These are phyloP conservation scores for Auricularia cornea DNA, from an alignment of 768 basidiomycete genomes.

Conservation along the genomic window DNA sequence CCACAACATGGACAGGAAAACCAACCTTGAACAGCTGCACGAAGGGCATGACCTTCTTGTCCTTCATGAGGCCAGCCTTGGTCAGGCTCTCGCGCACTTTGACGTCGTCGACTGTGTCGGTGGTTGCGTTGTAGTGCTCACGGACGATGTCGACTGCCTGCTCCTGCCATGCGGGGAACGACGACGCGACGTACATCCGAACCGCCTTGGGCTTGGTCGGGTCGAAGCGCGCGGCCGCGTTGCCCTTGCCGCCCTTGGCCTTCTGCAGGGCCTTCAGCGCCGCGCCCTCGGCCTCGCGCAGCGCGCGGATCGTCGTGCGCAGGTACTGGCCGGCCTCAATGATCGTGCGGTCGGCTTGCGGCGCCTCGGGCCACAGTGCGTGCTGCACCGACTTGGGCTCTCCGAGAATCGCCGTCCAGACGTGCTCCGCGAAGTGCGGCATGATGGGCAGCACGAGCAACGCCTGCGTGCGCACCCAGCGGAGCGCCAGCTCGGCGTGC, in stretches of 20 bases:
- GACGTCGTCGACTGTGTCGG: constrained; percentile 71
- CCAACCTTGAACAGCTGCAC: constrained; percentile 91
- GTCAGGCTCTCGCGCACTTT: constrained; percentile 62
- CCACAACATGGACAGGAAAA: constrained; percentile 24
- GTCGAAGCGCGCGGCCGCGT: constrained; percentile 52
- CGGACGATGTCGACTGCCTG: constrained; percentile 66
- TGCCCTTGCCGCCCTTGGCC: constrained; percentile 52
- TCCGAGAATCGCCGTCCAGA: constrained; percentile 70
- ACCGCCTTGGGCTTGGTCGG: constrained; percentile 80
- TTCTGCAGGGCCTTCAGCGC: constrained; percentile 76
- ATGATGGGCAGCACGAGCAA: constrained; percentile 80
- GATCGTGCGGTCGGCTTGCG: constrained; percentile 50
- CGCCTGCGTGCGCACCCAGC: constrained; percentile 77
- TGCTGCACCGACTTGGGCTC: constrained; percentile 69
- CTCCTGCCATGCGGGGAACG: constrained; percentile 94
- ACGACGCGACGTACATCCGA: constrained; percentile 80
- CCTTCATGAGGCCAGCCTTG: constrained; percentile 78
- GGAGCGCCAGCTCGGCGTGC: constrained; percentile 79
- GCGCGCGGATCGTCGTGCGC: constrained; percentile 82
- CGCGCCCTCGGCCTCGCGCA: constrained; percentile 78
- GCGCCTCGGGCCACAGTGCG: constrained; percentile 71
- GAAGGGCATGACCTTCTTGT: constrained; percentile 95
- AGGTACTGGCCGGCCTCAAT: constrained; percentile 79
- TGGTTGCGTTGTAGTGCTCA: constrained; percentile 50
- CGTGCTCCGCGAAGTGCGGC: constrained; percentile 89